A percentile compares a stretch with the other conserved stretches of the same genome.
Evolutionary conservation across 2,329 filamentous ascomycete genomes (phyloP).

Genomic region (Diaporthe aspalathi): DNA sequence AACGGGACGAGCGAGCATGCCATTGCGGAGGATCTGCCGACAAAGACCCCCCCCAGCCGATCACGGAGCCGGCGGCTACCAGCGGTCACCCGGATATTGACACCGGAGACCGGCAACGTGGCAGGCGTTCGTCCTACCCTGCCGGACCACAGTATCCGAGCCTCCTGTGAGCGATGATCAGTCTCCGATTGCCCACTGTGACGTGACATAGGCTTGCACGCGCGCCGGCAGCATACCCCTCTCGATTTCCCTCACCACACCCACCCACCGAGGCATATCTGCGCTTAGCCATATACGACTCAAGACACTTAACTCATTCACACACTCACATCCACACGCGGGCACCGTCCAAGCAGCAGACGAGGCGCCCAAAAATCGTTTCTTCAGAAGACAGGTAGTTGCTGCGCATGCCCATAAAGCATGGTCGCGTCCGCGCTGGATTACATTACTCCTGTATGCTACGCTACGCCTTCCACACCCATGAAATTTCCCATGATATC

Average conservation of each 20-base stretch:
- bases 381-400: neutral
- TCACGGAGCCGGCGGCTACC: conserved; percentile 31
- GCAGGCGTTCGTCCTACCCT: neutral
- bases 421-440: conserved; percentile 22
- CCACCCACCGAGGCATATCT: neutral
- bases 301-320: neutral
- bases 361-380: neutral
- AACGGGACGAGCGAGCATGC: neutral
- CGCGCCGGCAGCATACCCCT: neutral
- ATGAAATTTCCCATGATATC: conserved; percentile 19
- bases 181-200: neutral
- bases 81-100: conserved; percentile 18
- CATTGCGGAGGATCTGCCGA: conserved; percentile 5
- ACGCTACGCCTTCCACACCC: conserved; percentile 13
- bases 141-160: conserved; percentile 4
- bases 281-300: too few species aligned
- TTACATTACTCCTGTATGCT: conserved; percentile 26
- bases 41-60: conserved; percentile 14
- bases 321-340: too few species aligned
- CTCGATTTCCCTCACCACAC: neutral
- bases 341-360: neutral
- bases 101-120: conserved; percentile 24
- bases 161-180: neutral
- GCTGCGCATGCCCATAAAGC: conserved; percentile 12
- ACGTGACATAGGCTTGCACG: neutral